Evolutionary conservation across 441 rosid genomes (phyloP).

Genomic region (Euphorbia schlechtendalii): DNA sequence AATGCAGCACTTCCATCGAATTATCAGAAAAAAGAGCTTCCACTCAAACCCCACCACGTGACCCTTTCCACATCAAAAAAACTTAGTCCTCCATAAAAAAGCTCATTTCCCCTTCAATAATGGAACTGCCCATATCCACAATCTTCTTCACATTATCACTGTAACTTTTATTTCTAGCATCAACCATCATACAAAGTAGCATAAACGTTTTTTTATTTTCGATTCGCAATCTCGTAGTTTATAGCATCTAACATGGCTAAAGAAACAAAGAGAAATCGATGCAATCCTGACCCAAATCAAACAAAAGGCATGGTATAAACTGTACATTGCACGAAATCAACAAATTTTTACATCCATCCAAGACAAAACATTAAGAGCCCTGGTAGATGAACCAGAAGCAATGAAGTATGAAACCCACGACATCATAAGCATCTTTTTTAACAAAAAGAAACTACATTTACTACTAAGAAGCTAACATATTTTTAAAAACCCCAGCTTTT

Average conservation of each 20-base stretch:
- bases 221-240: too few relatives aligned
- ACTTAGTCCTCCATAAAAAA: too few relatives aligned
- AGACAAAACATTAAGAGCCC: not conserved
- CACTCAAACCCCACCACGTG: too few relatives aligned
- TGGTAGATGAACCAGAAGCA: slow-evolving; percentile 6
- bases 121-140: too few relatives aligned
- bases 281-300: not conserved
- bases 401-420: too few relatives aligned
- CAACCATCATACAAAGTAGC: not conserved
- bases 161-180: not conserved
- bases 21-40: too few relatives aligned
- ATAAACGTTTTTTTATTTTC: too few relatives aligned
- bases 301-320: not conserved
- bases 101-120: too few relatives aligned
- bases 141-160: too few relatives aligned
- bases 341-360: slow-evolving; percentile 3
- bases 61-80: too few relatives aligned
- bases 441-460: slow-evolving; percentile 2
- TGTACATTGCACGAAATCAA: slow-evolving; percentile 9
- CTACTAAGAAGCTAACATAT: slow-evolving; percentile 8
- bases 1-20: too few relatives aligned
- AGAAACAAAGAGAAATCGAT: not conserved
- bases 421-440: slow-evolving; percentile 6
- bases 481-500: slow-evolving; percentile 1
- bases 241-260: too few relatives aligned